Evolutionary conservation across 257 asterid species (phyloP).

Genomic region (Solanum ahanhuiri): DNA sequence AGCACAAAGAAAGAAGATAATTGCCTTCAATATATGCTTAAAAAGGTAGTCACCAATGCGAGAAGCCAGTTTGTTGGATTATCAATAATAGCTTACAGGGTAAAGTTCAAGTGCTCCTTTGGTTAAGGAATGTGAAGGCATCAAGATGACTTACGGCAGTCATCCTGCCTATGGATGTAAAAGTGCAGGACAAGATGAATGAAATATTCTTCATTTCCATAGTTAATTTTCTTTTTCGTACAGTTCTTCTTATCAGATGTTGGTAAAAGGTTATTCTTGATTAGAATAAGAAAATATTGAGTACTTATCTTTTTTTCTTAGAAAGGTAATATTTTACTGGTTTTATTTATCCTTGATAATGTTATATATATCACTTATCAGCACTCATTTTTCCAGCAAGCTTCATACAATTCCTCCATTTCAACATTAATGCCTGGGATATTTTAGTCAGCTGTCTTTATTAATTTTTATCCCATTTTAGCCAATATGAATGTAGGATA

Average conservation of each 20-base stretch:
- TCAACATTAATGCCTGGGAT: neutral
- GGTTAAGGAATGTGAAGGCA: neutral
- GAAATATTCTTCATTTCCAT: neutral
- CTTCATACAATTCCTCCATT: neutral
- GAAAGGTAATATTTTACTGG: neutral
- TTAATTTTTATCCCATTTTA: neutral
- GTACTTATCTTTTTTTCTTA: neutral
- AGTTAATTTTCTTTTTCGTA: neutral
- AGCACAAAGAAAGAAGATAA: neutral
- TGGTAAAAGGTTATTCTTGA: neutral
- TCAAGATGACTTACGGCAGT: neutral
- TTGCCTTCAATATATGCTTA: neutral
- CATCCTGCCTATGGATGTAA: neutral
- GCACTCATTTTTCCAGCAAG: neutral
- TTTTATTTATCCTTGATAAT: neutral
- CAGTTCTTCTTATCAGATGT: neutral
- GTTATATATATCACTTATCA: neutral
- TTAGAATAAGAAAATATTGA: neutral
- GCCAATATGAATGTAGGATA: neutral
- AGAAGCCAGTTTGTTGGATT: neutral
- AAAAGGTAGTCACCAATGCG: neutral
- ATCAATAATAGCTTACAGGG: neutral
- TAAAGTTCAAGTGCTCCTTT: neutral
- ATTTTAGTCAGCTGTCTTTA: neutral
- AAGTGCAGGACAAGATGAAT: neutral